A percentile compares a stretch with the other conserved stretches of the same genome.
Evolutionary conservation across 2,329 filamentous ascomycete genomes (phyloP).

Genomic region (Sporothrix euskadiensis): DNA sequence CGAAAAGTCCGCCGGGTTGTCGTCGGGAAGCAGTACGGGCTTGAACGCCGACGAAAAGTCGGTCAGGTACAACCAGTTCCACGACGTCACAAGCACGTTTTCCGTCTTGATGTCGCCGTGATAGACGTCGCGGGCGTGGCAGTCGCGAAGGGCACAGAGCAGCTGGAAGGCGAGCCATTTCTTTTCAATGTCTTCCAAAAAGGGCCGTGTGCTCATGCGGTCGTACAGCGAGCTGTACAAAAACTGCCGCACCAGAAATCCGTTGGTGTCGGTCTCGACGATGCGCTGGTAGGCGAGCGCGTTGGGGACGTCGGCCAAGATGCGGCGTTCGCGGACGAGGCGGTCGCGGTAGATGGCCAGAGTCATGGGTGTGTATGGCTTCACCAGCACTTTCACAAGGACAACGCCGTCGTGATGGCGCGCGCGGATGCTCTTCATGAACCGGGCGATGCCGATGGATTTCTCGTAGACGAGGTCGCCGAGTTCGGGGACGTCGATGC

Average conservation of each 20-base stretch:
- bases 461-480: conserved; percentile 89
- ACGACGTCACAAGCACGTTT: conserved; percentile 94
- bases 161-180: conserved; percentile 98
- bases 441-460: conserved; percentile 84
- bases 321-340: conserved; percentile 75
- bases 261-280: conserved; percentile 86
- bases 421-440: conserved; percentile 95
- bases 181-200: conserved; percentile 96
- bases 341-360: conserved; percentile 75
- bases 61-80: conserved; percentile 99
- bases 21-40: conserved; percentile 87
- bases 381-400: conserved; percentile 91
- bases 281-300: conserved; percentile 87
- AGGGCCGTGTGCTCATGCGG: conserved; percentile 91
- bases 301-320: conserved; percentile 82
- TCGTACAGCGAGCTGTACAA: conserved; percentile 97
- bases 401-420: conserved; percentile 87
- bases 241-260: conserved; percentile 91
- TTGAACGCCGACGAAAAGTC: conserved; percentile 97
- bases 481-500: conserved; percentile 91
- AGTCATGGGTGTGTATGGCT: conserved; percentile 80
- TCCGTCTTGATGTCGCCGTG: conserved; percentile 99
- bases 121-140: conserved; percentile 83
- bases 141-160: conserved; percentile 87
- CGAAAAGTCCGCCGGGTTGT: conserved; percentile 95